phyloP scores from a whole-genome alignment of 352 stramenopile genomes.

The Globisporangium alternatum region DNA sequence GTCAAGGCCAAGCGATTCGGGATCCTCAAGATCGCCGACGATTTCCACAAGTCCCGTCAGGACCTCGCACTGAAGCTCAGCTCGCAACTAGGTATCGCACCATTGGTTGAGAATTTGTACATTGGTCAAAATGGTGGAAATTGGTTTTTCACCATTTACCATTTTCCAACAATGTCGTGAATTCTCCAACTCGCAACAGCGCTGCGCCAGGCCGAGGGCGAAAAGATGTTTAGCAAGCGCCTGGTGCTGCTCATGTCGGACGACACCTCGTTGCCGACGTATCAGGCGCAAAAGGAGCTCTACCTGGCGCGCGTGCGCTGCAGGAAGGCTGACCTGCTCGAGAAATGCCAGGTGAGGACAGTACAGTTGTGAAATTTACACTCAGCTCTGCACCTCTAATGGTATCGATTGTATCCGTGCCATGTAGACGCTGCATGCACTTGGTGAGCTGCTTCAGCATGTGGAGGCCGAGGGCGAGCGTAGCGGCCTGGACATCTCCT shows the following conservation, averaged over 20 bases:
- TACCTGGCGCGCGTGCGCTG: slow-evolving; percentile 49
- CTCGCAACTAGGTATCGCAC: slow-evolving; percentile 36
- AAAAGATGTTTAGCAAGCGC: slow-evolving; percentile 60
- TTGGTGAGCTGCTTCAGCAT: slow-evolving; percentile 45
- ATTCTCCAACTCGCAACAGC: slow-evolving; percentile 21
- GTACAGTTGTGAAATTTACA: background rate
- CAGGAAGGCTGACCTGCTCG: slow-evolving; percentile 53
- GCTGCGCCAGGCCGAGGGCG: slow-evolving; percentile 54
- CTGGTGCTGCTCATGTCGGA: slow-evolving; percentile 50
- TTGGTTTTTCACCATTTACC: slow-evolving; percentile 1
- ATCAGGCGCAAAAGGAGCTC: slow-evolving; percentile 57
- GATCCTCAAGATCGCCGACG: slow-evolving; percentile 40
- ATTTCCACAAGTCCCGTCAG: slow-evolving; percentile 41
- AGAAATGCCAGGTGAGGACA: slow-evolving; percentile 44
- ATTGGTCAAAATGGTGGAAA: background rate
- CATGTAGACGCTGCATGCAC: slow-evolving; percentile 42
- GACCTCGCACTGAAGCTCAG: slow-evolving; percentile 49
- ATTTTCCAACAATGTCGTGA: background rate
- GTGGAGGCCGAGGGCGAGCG: slow-evolving; percentile 41
- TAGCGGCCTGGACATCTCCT: slow-evolving; percentile 44
- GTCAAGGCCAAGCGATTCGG: slow-evolving; percentile 45
- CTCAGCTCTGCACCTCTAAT: background rate
- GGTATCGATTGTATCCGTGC: background rate
- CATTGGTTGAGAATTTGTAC: background rate
- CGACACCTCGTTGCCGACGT: slow-evolving; percentile 48